Base-by-base conservation (phyloP, 495 filamentous ascomycete species). In the Xanthoparmelia taractica region DNA sequence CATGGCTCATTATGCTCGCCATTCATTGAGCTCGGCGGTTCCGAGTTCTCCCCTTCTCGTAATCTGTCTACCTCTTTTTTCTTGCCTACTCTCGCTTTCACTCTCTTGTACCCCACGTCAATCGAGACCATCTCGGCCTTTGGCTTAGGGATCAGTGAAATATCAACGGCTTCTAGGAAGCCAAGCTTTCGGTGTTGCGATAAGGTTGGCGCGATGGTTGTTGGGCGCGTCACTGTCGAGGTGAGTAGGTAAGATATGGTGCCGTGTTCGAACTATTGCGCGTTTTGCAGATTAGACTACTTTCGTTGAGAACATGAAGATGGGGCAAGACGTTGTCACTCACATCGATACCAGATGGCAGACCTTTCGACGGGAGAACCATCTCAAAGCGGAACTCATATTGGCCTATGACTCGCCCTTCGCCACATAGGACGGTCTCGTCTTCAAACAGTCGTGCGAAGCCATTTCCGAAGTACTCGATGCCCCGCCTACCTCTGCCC, bases 331-430 rank as follows among this genome's bases (percentile, higher is more conserved):
- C 33, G 13, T 34, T 58, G 33, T 38, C 37, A 82, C 88, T 68
- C 81, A 96, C 93, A 76, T 94, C 92, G 69, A 98, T 90, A 74
- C 92, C 96, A 74, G 89, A 96, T 23, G 94, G 94, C 55, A 97
- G 78, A 12, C 85, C 82, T 67, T 87, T 85, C n/a, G 81, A 77
- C 15, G 95, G 91, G 61, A 88, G 82, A 38, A 87, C 78, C 70
- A 96, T 82, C 71, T 96, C 90, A 64, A 97, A 98, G 55, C 89
- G 85, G 73, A 98, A 98, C 69, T 94, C 88, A 71, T 96, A 98
- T 57, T 88, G 80, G 17, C 91, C 90, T 58, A 89, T 82, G 60
- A 91, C 79, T 67, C 88, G 84, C 7, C 94, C 92, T 62, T 97
- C 92, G 29, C 92, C 93, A 70, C 92, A 96, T 43, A 97, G 80